Evolutionary conservation across 139 green algal species (phyloP).

Genomic region (Picochlorum costavermella): DNA sequence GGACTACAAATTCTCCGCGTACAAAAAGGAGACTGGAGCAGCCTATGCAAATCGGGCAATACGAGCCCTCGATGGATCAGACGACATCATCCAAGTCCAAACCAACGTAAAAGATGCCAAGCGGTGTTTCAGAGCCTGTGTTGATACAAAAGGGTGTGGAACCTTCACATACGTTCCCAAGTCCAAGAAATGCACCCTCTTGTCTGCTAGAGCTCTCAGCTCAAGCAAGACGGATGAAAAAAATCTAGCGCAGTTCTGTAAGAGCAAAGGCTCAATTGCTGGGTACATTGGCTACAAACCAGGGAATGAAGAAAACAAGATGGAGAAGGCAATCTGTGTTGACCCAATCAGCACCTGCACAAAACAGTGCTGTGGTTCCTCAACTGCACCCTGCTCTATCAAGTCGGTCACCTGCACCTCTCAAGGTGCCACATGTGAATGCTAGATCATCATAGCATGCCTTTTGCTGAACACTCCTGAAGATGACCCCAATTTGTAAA

Average conservation of each 20-base stretch:
- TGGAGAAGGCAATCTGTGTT: neutral
- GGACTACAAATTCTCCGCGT: neutral
- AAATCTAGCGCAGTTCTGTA: neutral
- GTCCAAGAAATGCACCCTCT: neutral
- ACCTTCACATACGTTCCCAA: neutral
- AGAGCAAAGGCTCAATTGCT: neutral
- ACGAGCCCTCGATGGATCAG: neutral
- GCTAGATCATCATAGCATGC: too few species aligned
- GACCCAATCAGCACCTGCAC: neutral
- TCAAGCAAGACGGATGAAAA: neutral
- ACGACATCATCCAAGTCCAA: neutral
- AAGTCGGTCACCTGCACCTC: neutral
- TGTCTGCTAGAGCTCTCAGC: neutral
- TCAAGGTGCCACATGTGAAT: neutral
- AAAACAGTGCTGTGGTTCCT: neutral
- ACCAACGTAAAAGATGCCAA: neutral
- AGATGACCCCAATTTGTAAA: too few species aligned
- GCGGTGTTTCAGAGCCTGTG: neutral
- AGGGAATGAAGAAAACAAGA: neutral
- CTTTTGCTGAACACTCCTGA: too few species aligned
- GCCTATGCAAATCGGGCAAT: neutral
- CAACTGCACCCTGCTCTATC: neutral
- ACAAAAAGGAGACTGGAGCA: conserved; percentile 1
- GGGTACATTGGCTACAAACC: neutral
- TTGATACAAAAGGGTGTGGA: neutral